Evolutionary conservation across 129 eudicot species (phyloP), one percentile per base, ranked within the genome.

Genomic region (Apium graveolens): DNA sequence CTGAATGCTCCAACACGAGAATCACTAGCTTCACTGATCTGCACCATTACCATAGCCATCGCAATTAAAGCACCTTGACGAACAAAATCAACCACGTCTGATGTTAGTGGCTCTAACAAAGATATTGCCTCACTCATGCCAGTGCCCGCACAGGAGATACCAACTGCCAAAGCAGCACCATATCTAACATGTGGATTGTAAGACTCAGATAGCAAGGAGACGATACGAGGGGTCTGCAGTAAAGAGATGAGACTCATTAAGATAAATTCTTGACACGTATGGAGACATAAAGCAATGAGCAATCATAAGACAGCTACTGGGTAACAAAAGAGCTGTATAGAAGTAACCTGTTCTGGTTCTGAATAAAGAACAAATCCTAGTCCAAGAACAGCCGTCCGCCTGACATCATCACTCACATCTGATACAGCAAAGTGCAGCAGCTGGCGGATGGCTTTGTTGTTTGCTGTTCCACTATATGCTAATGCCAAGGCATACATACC

Each of bases 41-140:
- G 99, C 65, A 96, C 91, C 99, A 96, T 90, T 46, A 96, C 99
- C 99, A 96, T 96, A 29, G 99, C 97, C 99, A 96, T 92, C 66
- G 97, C 97, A 79, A 96, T 96, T 14, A 92, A 85, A 81, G 99
- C 96, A 46, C 99, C 99, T 90, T 96, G 99, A 45, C 99, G 97
- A 29, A 96, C 99, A 87, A 96, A 96, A 68, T 90, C 99, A 74
- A 88, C 94, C 42, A 92, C 97, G 79, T 96, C 99, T 41, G 97
- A 96, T 26, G 99, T 96, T 82, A 96, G 78, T 49, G 99, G 99
- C 84, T 96, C 99, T 29, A 96, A 81, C 91, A 92, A 82, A 55
- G 99, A 92, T 84, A 96, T 92, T 74, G 99, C 97, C 85, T 96
- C 99, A 76, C 97, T 92, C 42, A 96, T 80, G 43, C 99, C 99